Percentiles rank a stretch among this genome's conserved stretches.
These are phyloP conservation scores for Neonectria magnoliae DNA, from an alignment of 2,329 filamentous ascomycete genomes.

Conservation along the genomic window DNA sequence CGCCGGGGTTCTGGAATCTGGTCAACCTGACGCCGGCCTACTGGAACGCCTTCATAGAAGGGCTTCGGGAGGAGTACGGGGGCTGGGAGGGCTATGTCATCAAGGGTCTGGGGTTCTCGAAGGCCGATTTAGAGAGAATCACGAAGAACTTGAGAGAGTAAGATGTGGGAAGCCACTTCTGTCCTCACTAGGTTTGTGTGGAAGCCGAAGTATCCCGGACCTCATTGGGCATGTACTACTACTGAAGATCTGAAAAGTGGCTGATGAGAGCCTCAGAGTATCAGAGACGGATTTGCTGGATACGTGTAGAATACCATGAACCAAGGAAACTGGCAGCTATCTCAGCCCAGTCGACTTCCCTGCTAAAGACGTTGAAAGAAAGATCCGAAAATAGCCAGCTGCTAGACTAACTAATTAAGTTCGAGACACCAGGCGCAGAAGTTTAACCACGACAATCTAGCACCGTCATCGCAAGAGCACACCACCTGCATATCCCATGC, in stretches of 20 bases:
- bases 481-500: no score
- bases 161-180: not conserved
- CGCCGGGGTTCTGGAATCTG: slow-evolving; percentile 62
- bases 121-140: slow-evolving; percentile 57
- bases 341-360: no score
- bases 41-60: slow-evolving; percentile 59
- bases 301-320: no score
- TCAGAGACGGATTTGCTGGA: no score
- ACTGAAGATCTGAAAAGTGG: no score
- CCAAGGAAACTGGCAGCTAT: no score
- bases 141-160: slow-evolving; percentile 54
- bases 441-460: not conserved
- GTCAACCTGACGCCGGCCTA: slow-evolving; percentile 54
- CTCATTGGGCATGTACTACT: not conserved
- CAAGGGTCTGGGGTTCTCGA: slow-evolving; percentile 56
- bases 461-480: not conserved
- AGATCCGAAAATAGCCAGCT: no score
- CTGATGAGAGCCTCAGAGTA: no score
- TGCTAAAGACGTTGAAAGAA: no score
- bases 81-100: slow-evolving; percentile 62
- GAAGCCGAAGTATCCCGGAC: not conserved
- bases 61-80: slow-evolving; percentile 55
- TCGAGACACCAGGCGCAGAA: no score
- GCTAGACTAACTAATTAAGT: no score
- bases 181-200: not conserved